Percentiles rank a stretch among this genome's conserved stretches.
Evolutionary conservation across 768 basidiomycete species (phyloP).

Genomic region (Russula abietina): DNA sequence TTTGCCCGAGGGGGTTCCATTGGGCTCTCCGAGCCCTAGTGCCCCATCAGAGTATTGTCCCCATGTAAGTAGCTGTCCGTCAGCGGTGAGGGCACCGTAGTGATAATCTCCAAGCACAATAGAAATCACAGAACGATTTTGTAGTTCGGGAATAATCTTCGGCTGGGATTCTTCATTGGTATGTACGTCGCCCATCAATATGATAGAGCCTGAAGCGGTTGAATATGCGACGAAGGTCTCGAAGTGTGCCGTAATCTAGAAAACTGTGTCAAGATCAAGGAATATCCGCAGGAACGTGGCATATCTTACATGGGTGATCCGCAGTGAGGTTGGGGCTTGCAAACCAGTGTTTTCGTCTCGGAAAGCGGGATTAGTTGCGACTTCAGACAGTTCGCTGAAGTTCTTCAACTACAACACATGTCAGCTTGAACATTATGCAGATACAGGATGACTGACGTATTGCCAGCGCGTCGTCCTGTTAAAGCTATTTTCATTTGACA

Average conservation of each 20-base stretch:
- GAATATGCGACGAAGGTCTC: slow-evolving; percentile 78
- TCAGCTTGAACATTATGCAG: not conserved
- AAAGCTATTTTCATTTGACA: slow-evolving; percentile 38
- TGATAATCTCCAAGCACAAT: slow-evolving; percentile 93
- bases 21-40: slow-evolving; percentile 78
- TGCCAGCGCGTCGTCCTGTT: slow-evolving; percentile 46
- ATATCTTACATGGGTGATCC: slow-evolving; percentile 65
- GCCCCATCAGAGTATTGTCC: slow-evolving; percentile 73
- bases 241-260: slow-evolving; percentile 81
- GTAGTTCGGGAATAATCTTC: slow-evolving; percentile 64
- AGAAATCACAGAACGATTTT: slow-evolving; percentile 74
- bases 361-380: slow-evolving; percentile 45
- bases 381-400: slow-evolving; percentile 57
- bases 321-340: slow-evolving; percentile 41
- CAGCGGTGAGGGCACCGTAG: slow-evolving; percentile 72
- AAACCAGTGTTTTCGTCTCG: slow-evolving; percentile 29
- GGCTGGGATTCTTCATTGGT: slow-evolving; percentile 43
- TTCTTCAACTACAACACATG: slow-evolving; percentile 50
- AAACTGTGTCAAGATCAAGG: slow-evolving; percentile 21
- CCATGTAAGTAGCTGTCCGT: slow-evolving; percentile 78
- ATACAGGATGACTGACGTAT: slow-evolving; percentile 47
- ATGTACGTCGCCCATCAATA: slow-evolving; percentile 61
- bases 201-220: slow-evolving; percentile 59
- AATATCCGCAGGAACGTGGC: not conserved
- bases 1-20: slow-evolving; percentile 41